Conservation (phyloP, 2,329 filamentous ascomycete genomes). For the Lachnellula suecica region DNA sequence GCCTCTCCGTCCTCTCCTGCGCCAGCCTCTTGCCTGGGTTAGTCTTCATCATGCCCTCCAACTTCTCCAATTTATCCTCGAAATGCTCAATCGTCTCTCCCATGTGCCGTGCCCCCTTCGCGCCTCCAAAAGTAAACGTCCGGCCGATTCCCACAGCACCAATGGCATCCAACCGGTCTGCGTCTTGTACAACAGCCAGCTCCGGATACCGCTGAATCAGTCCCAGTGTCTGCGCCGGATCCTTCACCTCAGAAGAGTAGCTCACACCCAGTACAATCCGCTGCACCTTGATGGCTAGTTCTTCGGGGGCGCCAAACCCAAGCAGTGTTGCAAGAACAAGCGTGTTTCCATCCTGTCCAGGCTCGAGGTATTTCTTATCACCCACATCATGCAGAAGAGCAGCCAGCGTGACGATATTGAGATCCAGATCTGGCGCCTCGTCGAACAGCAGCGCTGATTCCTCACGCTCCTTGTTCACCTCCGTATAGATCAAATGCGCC, state of each 20-base stretch:
- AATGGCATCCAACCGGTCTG: slow-evolving; percentile 89
- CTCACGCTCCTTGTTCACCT: slow-evolving; percentile 22
- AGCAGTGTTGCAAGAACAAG: slow-evolving; percentile 57
- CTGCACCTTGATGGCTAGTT: slow-evolving; percentile 68
- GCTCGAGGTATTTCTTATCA: slow-evolving; percentile 52
- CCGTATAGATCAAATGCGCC: slow-evolving; percentile 44
- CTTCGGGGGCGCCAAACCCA: slow-evolving; percentile 55
- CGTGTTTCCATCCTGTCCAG: slow-evolving; percentile 55
- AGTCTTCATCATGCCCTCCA: slow-evolving; percentile 66
- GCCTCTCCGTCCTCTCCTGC: slow-evolving; percentile 49
- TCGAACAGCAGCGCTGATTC: slow-evolving; percentile 12
- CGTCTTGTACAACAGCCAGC: slow-evolving; percentile 86
- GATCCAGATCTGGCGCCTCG: slow-evolving; percentile 53
- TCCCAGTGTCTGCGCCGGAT: slow-evolving; percentile 56
- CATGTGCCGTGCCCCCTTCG: slow-evolving; percentile 55
- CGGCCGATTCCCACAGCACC: slow-evolving; percentile 83
- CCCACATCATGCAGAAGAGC: slow-evolving; percentile 87
- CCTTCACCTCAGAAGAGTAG: slow-evolving; percentile 72
- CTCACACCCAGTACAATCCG: slow-evolving; percentile 75
- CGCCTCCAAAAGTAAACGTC: slow-evolving; percentile 75
- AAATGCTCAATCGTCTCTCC: slow-evolving; percentile 72
- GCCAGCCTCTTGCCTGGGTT: slow-evolving; percentile 53
- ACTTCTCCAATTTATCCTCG: slow-evolving; percentile 69
- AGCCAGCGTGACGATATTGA: slow-evolving; percentile 53
- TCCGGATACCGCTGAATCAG: slow-evolving; percentile 68